Evolutionary conservation across 441 rosid genomes (phyloP), one percentile per base, ranked within the genome.

Genomic region (Flueggea neowawraea): DNA sequence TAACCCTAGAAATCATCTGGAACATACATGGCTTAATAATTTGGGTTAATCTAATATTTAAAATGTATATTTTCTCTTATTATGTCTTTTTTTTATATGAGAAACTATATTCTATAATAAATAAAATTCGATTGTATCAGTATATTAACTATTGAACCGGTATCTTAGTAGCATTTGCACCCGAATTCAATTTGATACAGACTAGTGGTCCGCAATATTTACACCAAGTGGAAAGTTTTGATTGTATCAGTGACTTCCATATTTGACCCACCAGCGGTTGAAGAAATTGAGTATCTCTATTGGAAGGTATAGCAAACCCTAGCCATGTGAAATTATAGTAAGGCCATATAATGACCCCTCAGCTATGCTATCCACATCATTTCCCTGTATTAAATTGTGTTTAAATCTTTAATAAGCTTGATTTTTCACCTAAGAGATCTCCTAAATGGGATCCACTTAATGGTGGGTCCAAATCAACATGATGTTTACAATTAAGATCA

Each of bases 391-490:
- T 55, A 65, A 55, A 71, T 66, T 68, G 67, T 71, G 71, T 64
- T 65, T 65, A 69, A 74, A 73, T 75, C 73, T 69, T 65, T 50
- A 43, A 68, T 63, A 69, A 53, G 75, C 55, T 74, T 65, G 86
- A 84, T 88, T 83, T 79, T 82, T 84, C 64, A 82, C 86, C 78
- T 62, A 75, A 78, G 65, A 75, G 79, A 83, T 72, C 55, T 81
- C 64, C 52, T 32, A 54, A 61, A 59, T 63, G 55, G 76, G 77
- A 58, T 64, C 80, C 56, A 60, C 61, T 55, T 31, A 60, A 54
- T 16, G 12, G 75, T 69, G 75, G 81, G 84, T 79, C 81, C 80
- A 75, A 58, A 84, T 83, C 81, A 70, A 67, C 55, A 72, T 79
- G 86, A 82, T 84, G 86, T 72, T 55, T 63, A 70, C 84, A 75